Conservation (phyloP, 108 stramenopile genomes). For the Discostella pseudostelligera region DNA sequence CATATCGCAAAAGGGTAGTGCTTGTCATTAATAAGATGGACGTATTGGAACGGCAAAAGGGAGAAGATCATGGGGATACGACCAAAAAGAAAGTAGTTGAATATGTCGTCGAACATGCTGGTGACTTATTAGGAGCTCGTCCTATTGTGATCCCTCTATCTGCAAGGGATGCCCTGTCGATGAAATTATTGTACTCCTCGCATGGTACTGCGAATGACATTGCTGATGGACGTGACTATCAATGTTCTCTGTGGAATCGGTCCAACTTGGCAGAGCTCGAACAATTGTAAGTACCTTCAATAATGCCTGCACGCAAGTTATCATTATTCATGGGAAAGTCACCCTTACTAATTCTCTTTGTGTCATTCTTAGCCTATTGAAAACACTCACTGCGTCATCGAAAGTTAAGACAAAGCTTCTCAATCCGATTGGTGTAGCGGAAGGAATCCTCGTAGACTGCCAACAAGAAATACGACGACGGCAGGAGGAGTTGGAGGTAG, state of each 20-base stretch:
- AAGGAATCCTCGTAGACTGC: constrained; percentile 65
- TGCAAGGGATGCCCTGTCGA: constrained; percentile 67
- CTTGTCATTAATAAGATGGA: constrained; percentile 89
- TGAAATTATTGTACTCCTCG: constrained; percentile 51
- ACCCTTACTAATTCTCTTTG: not conserved
- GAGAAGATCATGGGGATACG: constrained; percentile 62
- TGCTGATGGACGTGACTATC: not conserved
- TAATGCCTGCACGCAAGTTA: not conserved
- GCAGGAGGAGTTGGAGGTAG: constrained; percentile 54
- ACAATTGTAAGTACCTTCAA: constrained; percentile 48
- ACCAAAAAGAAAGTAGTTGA: constrained; percentile 66
- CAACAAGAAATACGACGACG: constrained; percentile 47
- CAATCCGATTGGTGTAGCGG: constrained; percentile 76
- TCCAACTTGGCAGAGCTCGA: constrained; percentile 68
- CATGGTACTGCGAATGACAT: constrained; percentile 11
- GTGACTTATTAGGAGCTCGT: constrained; percentile 69
- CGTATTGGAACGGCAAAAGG: constrained; percentile 55
- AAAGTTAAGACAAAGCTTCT: constrained; percentile 75
- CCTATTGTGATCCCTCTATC: constrained; percentile 75
- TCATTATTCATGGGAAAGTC: not conserved
- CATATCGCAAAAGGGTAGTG: constrained; percentile 75
- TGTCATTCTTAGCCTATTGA: constrained; percentile 35
- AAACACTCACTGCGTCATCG: constrained; percentile 70
- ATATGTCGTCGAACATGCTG: constrained; percentile 73
- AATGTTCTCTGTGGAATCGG: constrained; percentile 50